phyloP scores from a whole-genome alignment of 1,139 yeast genomes.

The Spathaspora sp. region DNA sequence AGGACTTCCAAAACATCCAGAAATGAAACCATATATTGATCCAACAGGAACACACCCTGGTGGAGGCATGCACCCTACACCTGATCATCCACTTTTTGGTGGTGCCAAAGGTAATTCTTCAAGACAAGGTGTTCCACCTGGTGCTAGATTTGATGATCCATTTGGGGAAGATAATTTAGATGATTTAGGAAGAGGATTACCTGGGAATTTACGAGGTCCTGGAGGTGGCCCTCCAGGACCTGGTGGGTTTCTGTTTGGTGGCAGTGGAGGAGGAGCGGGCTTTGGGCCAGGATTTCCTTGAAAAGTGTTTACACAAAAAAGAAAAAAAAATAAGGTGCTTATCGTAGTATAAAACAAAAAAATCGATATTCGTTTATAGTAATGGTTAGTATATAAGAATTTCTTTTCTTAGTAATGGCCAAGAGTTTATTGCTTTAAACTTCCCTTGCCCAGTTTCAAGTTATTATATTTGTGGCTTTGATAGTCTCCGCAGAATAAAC shows the following conservation, averaged over 20 bases:
- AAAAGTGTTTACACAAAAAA: neutral
- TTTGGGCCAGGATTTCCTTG: constrained; percentile 3
- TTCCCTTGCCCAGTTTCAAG: too few species aligned
- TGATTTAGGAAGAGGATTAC: constrained; percentile 48
- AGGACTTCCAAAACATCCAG: constrained; percentile 44
- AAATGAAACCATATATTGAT: constrained; percentile 40
- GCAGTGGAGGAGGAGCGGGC: too few species aligned
- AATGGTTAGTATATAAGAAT: too few species aligned
- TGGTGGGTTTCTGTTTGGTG: constrained; percentile 13
- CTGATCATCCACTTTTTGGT: constrained; percentile 50
- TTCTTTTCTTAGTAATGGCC: too few species aligned
- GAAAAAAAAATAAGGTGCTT: neutral
- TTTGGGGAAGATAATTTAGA: constrained; percentile 43
- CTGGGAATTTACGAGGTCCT: constrained; percentile 38
- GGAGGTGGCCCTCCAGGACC: constrained; percentile 14
- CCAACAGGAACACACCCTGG: constrained; percentile 13
- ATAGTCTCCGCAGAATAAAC: too few species aligned
- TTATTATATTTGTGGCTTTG: too few species aligned
- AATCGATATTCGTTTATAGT: too few species aligned
- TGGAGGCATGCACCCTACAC: constrained; percentile 58
- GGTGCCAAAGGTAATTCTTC: constrained; percentile 21
- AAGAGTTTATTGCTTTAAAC: too few species aligned
- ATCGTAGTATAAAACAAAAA: too few species aligned
- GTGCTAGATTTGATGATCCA: constrained; percentile 60
- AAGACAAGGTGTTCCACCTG: constrained; percentile 43